phyloP scores from a whole-genome alignment of 176 grass and related monocot genomes.

The Ampelocalamus luodianensis region DNA sequence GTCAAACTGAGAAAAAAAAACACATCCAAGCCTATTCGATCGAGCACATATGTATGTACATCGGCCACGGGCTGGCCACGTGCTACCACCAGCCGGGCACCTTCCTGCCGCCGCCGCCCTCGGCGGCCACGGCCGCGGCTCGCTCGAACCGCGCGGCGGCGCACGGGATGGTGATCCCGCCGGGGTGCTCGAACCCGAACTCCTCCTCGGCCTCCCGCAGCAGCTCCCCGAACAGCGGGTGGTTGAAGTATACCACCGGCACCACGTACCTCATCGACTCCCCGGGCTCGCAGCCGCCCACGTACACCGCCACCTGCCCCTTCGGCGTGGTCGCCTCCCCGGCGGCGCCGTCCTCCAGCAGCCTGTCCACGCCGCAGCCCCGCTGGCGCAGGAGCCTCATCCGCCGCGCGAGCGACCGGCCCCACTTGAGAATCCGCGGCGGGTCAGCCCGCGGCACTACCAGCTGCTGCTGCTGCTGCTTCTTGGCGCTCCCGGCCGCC shows the following conservation, averaged over 20 bases:
- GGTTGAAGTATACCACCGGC: constrained; percentile 96
- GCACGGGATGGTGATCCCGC: constrained; percentile 96
- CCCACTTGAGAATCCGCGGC: constrained; percentile 53
- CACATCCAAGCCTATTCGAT: not conserved
- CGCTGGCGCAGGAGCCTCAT: constrained; percentile 39
- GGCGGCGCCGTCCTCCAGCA: constrained; percentile 26
- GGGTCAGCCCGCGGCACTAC: not conserved
- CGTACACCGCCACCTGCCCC: constrained; percentile 94
- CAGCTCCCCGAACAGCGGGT: constrained; percentile 88
- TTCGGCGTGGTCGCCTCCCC: constrained; percentile 61
- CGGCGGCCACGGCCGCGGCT: constrained; percentile 59
- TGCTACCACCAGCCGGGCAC: constrained; percentile 48
- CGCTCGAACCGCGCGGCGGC: constrained; percentile 70
- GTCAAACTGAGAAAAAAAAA: constrained; percentile 16
- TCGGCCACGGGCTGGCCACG: not conserved
- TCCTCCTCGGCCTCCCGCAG: constrained; percentile 95
- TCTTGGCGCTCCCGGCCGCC: not conserved
- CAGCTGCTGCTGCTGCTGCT: constrained; percentile 34
- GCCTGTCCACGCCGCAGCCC: not conserved
- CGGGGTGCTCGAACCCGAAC: constrained; percentile 88
- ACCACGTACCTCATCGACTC: constrained; percentile 74
- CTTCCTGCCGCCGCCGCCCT: constrained; percentile 47
- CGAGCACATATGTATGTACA: constrained; percentile 43
- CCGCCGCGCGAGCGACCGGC: constrained; percentile 53
- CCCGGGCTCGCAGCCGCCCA: constrained; percentile 53